A percentile compares a stretch with the other conserved stretches of the same genome.
These are phyloP conservation scores for Saccharomycopsis oosterbeekiorum DNA, from an alignment of 805 yeast species.

Conservation along the genomic window DNA sequence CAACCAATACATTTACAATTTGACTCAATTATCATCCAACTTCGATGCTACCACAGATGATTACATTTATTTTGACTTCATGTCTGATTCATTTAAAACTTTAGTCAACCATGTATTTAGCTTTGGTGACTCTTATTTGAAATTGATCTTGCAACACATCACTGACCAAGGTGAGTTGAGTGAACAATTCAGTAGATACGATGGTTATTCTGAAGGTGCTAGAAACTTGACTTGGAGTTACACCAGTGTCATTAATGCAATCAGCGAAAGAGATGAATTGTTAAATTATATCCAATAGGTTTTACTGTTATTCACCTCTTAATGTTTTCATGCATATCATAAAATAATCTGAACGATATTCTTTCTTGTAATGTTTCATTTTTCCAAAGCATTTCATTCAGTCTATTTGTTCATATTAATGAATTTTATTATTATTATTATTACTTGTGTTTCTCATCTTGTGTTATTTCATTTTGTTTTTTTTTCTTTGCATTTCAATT, in stretches of 20 bases:
- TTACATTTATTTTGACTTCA: conserved; percentile 8
- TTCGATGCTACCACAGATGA: background rate
- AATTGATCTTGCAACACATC: conserved; percentile 47
- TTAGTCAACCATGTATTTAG: conserved; percentile 37
- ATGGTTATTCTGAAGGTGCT: conserved; percentile 87
- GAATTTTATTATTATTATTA: background rate
- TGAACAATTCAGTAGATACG: conserved; percentile 77
- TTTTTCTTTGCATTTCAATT: background rate
- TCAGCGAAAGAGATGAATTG: conserved; percentile 43
- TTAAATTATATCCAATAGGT: conserved; percentile 24
- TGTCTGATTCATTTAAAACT: conserved; percentile 33
- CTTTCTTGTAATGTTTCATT: background rate
- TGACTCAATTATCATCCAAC: conserved; percentile 8
- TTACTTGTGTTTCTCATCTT: background rate
- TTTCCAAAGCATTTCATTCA: background rate
- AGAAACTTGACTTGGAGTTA: conserved; percentile 84
- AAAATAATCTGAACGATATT: background rate
- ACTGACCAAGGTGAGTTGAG: conserved; percentile 65
- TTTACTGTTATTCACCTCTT: background rate
- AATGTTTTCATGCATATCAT: background rate
- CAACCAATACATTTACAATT: conserved; percentile 23
- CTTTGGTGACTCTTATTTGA: conserved; percentile 62
- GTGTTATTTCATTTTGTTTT: background rate
- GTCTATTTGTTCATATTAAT: background rate
- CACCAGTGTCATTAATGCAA: conserved; percentile 62